Evolutionary conservation across 495 filamentous ascomycete genomes (phyloP), one percentile per base, ranked within the genome.

Genomic region (Beverwykella pulmonaria): DNA sequence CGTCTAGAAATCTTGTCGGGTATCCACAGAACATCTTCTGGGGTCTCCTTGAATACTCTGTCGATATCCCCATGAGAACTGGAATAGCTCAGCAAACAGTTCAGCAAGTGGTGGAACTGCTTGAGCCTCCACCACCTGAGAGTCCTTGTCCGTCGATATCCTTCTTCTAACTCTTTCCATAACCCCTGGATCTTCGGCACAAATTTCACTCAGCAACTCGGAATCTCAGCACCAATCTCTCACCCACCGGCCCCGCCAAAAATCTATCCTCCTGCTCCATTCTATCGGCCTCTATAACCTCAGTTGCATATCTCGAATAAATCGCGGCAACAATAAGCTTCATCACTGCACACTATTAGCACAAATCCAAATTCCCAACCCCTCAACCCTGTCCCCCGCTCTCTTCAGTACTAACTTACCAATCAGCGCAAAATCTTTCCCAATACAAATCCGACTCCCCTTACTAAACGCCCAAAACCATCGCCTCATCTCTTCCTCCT

Each of bases 391-490:
- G n/a, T n/a, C n/a, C n/a, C n/a, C n/a, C n/a, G n/a, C n/a, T n/a
- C n/a, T n/a, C 32, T 34, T 12, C 32, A 34, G 12, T 6, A 12
- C 12, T 44, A 4, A 59, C 62, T 55, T 41, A 65, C 62, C 46
- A 23, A 65, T 39, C 1, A 65, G 5, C 6, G 55, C 36, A 29
- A 59, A 65, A 12, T 65, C 62, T 25, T 65, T 65, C 19, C 62
- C 62, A 34, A 59, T 41, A 46, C 62, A 65, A 1, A n/a, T 26
- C 15, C 62, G 53, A 53, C 53, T 59, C 8, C 62, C 62, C 53
- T 57, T 57, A 23, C 44, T 44, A 32, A 65, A 65, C 54, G 54
- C 53, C 46, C 53, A 65, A 30, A 65, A 59, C 62, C 62, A 65
- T 2, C 26, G 15, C 20, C 54, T 12, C 62, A 65, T 65, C 22